Conservation (phyloP, 148 eudicot genomes). For the Mesembryanthemum crystallinum region DNA sequence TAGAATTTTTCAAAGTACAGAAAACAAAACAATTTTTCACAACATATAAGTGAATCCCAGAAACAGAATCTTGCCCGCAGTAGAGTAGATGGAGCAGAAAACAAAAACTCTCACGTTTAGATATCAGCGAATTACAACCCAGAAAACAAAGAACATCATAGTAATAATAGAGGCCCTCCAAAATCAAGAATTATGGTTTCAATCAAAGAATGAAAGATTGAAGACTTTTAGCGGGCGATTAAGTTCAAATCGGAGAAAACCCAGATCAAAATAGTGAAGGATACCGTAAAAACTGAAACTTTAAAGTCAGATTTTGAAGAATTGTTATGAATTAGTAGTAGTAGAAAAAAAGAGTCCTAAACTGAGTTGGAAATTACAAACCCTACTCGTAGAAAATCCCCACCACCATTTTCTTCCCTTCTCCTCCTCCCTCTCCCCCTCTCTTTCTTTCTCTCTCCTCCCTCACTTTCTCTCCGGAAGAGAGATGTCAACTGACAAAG, state of each 20-base stretch:
- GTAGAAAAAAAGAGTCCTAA: slow-evolving; percentile 7
- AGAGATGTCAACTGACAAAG: slow-evolving; percentile 35
- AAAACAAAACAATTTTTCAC: slow-evolving; percentile 24
- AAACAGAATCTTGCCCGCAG: slow-evolving; percentile 17
- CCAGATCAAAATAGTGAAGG: slow-evolving; percentile 23
- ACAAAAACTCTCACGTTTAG: neutral
- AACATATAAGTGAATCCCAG: slow-evolving; percentile 8
- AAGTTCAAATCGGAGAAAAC: slow-evolving; percentile 17
- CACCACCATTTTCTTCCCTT: neutral
- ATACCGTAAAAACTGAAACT: slow-evolving; percentile 22
- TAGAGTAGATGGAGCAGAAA: neutral
- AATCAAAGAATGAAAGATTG: slow-evolving; percentile 30
- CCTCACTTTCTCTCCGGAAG: slow-evolving; percentile 17
- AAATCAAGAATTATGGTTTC: neutral
- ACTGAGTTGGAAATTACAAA: slow-evolving; percentile 19
- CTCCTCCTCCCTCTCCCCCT: slow-evolving; percentile 1
- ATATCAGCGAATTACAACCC: slow-evolving; percentile 6
- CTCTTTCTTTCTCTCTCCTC: neutral
- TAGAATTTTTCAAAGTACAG: slow-evolving; percentile 16
- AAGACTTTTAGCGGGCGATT: neutral
- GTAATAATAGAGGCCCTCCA: neutral
- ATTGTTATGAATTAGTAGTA: neutral
- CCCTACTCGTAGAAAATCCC: neutral
- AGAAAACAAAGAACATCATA: too few relatives aligned
- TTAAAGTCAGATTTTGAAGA: slow-evolving; percentile 10